Conservation (phyloP, 1,139 yeast species). For the Kodamaea suecica region DNA sequence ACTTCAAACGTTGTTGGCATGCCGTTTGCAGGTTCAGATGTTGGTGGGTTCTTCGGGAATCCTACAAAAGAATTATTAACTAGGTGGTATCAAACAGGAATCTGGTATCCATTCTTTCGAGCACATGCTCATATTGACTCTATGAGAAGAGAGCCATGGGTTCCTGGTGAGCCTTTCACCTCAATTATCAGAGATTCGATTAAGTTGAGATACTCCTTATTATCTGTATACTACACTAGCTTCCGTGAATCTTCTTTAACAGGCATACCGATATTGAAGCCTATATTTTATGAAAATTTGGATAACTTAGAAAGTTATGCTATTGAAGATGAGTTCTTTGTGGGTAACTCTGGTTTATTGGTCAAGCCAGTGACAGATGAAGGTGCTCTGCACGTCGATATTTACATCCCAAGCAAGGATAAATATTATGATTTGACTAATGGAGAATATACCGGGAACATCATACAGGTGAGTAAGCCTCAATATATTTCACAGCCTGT, state of each 20-base stretch:
- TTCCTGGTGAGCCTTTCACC: slow-evolving; percentile 74
- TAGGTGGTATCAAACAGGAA: slow-evolving; percentile 95
- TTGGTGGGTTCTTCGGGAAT: slow-evolving; percentile 93
- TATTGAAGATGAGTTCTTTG: slow-evolving; percentile 80
- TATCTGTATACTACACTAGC: slow-evolving; percentile 81
- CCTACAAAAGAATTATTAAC: slow-evolving; percentile 77
- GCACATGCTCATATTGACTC: slow-evolving; percentile 97
- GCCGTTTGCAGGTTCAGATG: slow-evolving; percentile 96
- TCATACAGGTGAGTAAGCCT: slow-evolving; percentile 11
- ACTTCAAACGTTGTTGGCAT: slow-evolving; percentile 80
- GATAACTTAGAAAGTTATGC: slow-evolving; percentile 47
- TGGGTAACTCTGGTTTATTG: slow-evolving; percentile 70
- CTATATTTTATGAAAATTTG: slow-evolving; percentile 68
- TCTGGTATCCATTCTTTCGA: slow-evolving; percentile 94
- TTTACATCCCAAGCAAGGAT: slow-evolving; percentile 65
- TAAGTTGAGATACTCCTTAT: slow-evolving; percentile 64
- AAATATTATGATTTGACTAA: slow-evolving; percentile 57
- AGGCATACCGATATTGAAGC: slow-evolving; percentile 75
- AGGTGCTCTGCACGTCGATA: slow-evolving; percentile 38
- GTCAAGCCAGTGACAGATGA: slow-evolving; percentile 79
- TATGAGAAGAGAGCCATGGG: slow-evolving; percentile 89
- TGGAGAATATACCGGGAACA: slow-evolving; percentile 22
- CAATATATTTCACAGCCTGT: slow-evolving; percentile 30
- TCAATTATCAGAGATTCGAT: slow-evolving; percentile 67
- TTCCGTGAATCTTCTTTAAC: slow-evolving; percentile 59